These are phyloP conservation scores for Colletotrichum sidae DNA, from an alignment of 2,329 filamentous ascomycete species.

Conservation along the genomic window DNA sequence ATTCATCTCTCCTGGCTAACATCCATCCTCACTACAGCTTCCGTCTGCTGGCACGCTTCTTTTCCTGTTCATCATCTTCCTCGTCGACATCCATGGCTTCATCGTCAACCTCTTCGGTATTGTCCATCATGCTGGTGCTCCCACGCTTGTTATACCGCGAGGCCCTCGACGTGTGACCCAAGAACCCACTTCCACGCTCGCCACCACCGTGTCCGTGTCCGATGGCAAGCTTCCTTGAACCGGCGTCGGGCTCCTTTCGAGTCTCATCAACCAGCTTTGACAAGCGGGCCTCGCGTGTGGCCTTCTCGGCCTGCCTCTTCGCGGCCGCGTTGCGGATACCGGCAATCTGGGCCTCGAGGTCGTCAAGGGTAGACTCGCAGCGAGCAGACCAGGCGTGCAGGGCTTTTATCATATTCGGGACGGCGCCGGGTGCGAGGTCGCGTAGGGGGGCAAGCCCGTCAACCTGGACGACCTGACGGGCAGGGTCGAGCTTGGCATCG, in stretches of 20 bases:
- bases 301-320: slow-evolving; percentile 62
- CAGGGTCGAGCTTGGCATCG: slow-evolving; percentile 84
- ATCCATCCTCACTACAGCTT: slow-evolving; percentile 58
- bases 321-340: slow-evolving; percentile 71
- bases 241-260: slow-evolving; percentile 48
- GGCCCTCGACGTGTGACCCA: slow-evolving; percentile 41
- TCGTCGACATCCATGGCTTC: slow-evolving; percentile 69
- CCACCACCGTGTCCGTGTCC: slow-evolving; percentile 29
- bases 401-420: slow-evolving; percentile 75
- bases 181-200: slow-evolving; percentile 24
- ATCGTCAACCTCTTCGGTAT: slow-evolving; percentile 55
- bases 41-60: slow-evolving; percentile 64
- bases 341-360: slow-evolving; percentile 81
- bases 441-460: slow-evolving; percentile 86
- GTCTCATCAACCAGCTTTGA: slow-evolving; percentile 60
- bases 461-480: slow-evolving; percentile 78
- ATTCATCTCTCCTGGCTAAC: background rate
- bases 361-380: slow-evolving; percentile 78
- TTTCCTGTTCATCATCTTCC: slow-evolving; percentile 57
- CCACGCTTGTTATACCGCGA: slow-evolving; percentile 38
- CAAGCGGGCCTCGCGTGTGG: slow-evolving; percentile 59
- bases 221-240: slow-evolving; percentile 38
- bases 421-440: slow-evolving; percentile 80
- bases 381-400: slow-evolving; percentile 82
- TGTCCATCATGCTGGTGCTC: slow-evolving; percentile 52